phyloP scores from a whole-genome alignment of 306 rosid genomes.

The Cucurbita pepo region DNA sequence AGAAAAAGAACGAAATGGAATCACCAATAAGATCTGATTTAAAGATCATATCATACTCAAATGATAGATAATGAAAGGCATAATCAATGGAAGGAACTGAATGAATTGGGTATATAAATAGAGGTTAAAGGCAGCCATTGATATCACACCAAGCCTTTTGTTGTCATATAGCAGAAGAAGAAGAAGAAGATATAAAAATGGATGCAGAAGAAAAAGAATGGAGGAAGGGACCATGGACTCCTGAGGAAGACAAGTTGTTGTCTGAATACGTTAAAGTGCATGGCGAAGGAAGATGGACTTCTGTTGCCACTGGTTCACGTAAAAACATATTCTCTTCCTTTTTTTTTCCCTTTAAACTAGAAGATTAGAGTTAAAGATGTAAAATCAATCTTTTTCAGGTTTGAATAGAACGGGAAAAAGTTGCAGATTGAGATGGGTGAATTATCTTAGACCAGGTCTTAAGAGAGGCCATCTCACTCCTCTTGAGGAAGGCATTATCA shows the following conservation, averaged over 20 bases:
- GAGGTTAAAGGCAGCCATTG: constrained; percentile 3
- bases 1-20: not conserved
- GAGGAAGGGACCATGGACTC: constrained; percentile 75
- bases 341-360: not conserved
- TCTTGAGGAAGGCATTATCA: constrained; percentile 42
- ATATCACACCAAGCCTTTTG: too few species aligned
- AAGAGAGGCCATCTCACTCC: constrained; percentile 52
- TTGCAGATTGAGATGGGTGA: constrained; percentile 75
- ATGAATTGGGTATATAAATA: not conserved
- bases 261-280: constrained; percentile 27
- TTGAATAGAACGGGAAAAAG: constrained; percentile 64
- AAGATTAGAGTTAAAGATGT: too few species aligned
- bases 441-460: constrained; percentile 63
- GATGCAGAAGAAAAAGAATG: constrained; percentile 23
- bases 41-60: not conserved
- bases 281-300: constrained; percentile 60
- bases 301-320: constrained; percentile 39
- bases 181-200: not conserved
- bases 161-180: not conserved
- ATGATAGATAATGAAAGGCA: constrained; percentile 3
- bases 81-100: not conserved
- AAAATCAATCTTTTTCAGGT: constrained; percentile 11
- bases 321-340: not conserved
- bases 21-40: not conserved
- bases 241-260: constrained; percentile 54